Evolutionary conservation across 176 grass and related monocot species (phyloP).

Genomic region (Phoenix dactylifera): DNA sequence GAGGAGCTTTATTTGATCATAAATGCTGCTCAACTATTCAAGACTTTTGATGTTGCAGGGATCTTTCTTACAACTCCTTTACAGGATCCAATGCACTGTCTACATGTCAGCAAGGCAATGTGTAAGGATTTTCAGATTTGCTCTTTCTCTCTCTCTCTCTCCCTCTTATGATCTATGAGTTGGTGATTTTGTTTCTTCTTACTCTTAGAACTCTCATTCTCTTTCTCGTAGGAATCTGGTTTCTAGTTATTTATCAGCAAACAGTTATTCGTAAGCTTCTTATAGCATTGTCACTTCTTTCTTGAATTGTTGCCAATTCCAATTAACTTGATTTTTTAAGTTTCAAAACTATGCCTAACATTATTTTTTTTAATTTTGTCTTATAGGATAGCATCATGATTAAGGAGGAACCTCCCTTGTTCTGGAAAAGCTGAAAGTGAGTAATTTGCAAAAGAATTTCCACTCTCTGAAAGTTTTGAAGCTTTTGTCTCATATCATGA

Average conservation of each 20-base stretch:
- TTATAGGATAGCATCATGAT: slow-evolving; percentile 3
- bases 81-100: too few species aligned
- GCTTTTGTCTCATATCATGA: too few species aligned
- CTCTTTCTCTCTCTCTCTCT: not conserved
- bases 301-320: not conserved
- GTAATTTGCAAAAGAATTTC: not conserved
- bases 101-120: not conserved
- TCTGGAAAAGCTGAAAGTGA: slow-evolving; percentile 1
- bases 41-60: too few species aligned
- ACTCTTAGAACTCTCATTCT: not conserved
- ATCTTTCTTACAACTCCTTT: too few species aligned
- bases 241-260: not conserved
- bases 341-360: too few species aligned
- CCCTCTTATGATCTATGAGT: not conserved
- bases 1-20: too few species aligned
- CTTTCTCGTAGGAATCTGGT: slow-evolving; percentile 9
- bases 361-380: not conserved
- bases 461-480: too few species aligned
- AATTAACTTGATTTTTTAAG: not conserved
- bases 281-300: not conserved
- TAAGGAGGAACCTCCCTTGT: slow-evolving; percentile 7
- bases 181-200: not conserved
- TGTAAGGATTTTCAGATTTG: not conserved
- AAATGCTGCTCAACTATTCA: too few species aligned
- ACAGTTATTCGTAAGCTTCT: not conserved